Percentiles rank a stretch among this genome's conserved stretches.
Evolutionary conservation across 2,329 filamentous ascomycete species (phyloP).

Genomic region (Talaromyces sp.): DNA sequence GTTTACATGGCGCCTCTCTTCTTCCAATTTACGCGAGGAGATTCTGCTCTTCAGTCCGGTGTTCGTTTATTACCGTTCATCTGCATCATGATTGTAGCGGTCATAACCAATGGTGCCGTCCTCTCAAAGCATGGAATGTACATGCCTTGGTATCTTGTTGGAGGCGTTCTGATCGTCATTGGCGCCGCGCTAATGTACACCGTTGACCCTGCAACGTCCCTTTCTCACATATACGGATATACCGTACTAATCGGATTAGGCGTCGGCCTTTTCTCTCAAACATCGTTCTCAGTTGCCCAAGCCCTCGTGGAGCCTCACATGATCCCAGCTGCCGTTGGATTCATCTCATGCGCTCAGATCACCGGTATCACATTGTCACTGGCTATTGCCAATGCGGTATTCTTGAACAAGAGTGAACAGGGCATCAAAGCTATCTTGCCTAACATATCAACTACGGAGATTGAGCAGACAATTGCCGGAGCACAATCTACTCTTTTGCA

Average conservation of each 20-base stretch:
- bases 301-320: background rate
- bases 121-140: slow-evolving; percentile 24
- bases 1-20: slow-evolving; percentile 54
- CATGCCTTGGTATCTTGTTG: slow-evolving; percentile 27
- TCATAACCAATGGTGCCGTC: slow-evolving; percentile 23
- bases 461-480: slow-evolving; percentile 8
- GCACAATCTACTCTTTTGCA: slow-evolving; percentile 7
- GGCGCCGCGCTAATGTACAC: slow-evolving; percentile 24
- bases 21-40: slow-evolving; percentile 50
- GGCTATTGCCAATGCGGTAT: background rate
- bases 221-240: slow-evolving; percentile 27
- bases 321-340: background rate
- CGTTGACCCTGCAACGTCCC: slow-evolving; percentile 20
- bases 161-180: slow-evolving; percentile 23
- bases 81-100: slow-evolving; percentile 20
- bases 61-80: slow-evolving; percentile 30
- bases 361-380: background rate
- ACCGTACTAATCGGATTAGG: slow-evolving; percentile 26
- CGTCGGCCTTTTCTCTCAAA: slow-evolving; percentile 21
- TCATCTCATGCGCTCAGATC: slow-evolving; percentile 4
- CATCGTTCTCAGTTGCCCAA: slow-evolving; percentile 22
- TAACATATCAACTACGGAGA: background rate
- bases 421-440: slow-evolving; percentile 2
- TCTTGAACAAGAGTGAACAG: background rate
- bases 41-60: slow-evolving; percentile 29